phyloP scores from a whole-genome alignment of 1,139 yeast species.

The Yamadazyma trypodendri region DNA sequence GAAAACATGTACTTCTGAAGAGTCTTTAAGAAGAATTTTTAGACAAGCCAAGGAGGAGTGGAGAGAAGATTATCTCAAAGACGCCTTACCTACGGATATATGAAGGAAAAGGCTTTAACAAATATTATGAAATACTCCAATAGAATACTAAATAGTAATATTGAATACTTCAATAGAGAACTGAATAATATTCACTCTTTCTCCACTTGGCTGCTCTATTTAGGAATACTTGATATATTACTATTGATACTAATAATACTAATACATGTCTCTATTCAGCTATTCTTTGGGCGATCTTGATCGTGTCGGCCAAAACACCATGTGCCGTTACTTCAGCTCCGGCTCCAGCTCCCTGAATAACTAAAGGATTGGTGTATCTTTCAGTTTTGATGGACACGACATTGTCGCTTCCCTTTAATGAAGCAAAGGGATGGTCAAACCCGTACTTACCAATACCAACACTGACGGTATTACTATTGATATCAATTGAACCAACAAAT shows the following conservation, averaged over 20 bases:
- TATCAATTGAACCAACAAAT: conserved; percentile 88
- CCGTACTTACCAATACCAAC: conserved; percentile 89
- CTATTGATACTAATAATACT: too few relatives aligned
- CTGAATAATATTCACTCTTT: too few relatives aligned
- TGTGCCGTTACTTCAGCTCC: conserved; percentile 99
- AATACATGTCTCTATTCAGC: conserved; percentile 27
- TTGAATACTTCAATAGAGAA: too few relatives aligned
- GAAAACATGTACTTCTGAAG: conserved; percentile 55
- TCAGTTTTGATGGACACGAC: conserved; percentile 88
- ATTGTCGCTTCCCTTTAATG: conserved; percentile 93
- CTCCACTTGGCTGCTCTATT: too few relatives aligned
- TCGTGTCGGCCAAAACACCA: conserved; percentile 92
- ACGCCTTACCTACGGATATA: conserved; percentile 18
- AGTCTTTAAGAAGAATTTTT: conserved; percentile 50
- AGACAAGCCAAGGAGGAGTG: conserved; percentile 55
- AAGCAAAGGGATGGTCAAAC: conserved; percentile 90
- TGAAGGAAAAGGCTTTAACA: conserved; percentile 4
- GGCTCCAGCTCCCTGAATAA: conserved; percentile 98
- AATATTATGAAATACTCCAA: too few relatives aligned
- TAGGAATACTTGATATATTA: too few relatives aligned
- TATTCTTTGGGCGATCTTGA: conserved; percentile 87
- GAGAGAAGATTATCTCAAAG: conserved; percentile 30
- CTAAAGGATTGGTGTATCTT: conserved; percentile 89
- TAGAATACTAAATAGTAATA: too few relatives aligned
- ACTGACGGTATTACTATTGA: conserved; percentile 61